A percentile compares a stretch with the other conserved stretches of the same genome.
Evolutionary conservation across 2,329 filamentous ascomycete genomes (phyloP).

Genomic region (Diplodia scrobiculata): DNA sequence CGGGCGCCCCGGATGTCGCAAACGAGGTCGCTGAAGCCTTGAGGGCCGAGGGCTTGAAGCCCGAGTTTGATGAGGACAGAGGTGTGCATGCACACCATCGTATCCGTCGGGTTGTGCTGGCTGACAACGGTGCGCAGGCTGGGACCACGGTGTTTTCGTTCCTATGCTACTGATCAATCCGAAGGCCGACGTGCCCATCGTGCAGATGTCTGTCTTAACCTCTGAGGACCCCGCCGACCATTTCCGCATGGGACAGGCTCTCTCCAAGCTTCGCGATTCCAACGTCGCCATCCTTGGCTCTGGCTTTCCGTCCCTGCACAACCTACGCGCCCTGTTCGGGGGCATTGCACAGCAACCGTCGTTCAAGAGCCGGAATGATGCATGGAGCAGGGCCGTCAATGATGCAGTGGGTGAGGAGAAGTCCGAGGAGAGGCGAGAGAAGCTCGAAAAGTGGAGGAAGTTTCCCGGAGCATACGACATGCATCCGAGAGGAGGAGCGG

Average conservation of each 20-base stretch:
- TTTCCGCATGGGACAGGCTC: slow-evolving; percentile 57
- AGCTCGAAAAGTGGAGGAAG: slow-evolving; percentile 53
- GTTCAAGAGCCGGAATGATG: slow-evolving; percentile 40
- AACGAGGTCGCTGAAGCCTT: slow-evolving; percentile 53
- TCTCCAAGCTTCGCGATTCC: slow-evolving; percentile 53
- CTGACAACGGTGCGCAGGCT: slow-evolving; percentile 42
- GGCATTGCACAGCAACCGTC: slow-evolving; percentile 35
- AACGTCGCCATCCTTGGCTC: slow-evolving; percentile 64
- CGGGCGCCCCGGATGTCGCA: slow-evolving; percentile 59
- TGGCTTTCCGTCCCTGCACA: slow-evolving; percentile 62
- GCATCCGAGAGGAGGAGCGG: slow-evolving; percentile 58
- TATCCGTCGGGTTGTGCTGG: background rate
- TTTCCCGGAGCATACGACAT: slow-evolving; percentile 55
- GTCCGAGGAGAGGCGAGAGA: slow-evolving; percentile 44
- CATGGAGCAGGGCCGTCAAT: slow-evolving; percentile 54
- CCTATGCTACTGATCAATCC: slow-evolving; percentile 60
- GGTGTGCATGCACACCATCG: slow-evolving; percentile 33
- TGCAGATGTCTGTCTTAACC: slow-evolving; percentile 60
- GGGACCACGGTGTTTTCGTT: slow-evolving; percentile 65
- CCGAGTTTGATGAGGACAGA: slow-evolving; percentile 39
- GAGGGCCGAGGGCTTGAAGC: slow-evolving; percentile 50
- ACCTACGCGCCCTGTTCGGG: slow-evolving; percentile 53
- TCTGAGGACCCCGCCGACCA: slow-evolving; percentile 56
- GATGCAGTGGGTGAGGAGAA: slow-evolving; percentile 46
- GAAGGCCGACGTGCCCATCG: slow-evolving; percentile 55